Evolutionary conservation across 1,139 yeast genomes (phyloP).

Genomic region (Pichia sp.): DNA sequence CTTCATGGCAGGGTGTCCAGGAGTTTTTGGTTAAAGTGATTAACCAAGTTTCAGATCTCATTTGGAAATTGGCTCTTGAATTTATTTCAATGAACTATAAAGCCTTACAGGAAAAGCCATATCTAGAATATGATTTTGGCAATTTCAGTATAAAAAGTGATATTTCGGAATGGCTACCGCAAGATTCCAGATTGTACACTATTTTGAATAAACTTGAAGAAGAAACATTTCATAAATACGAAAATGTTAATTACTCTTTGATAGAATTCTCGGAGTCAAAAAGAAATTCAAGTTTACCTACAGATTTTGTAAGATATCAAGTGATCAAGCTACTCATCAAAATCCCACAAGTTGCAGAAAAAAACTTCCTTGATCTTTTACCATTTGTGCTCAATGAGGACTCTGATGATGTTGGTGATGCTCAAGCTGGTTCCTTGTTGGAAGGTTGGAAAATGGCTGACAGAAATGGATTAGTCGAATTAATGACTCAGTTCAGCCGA

Average conservation of each 20-base stretch:
- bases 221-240: slow-evolving; percentile 29
- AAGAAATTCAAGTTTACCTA: slow-evolving; percentile 36
- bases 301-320: slow-evolving; percentile 43
- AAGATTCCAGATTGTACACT: slow-evolving; percentile 36
- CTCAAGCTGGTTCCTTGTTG: slow-evolving; percentile 19
- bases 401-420: slow-evolving; percentile 24
- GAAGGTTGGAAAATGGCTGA: slow-evolving; percentile 58
- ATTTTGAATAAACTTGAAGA: slow-evolving; percentile 29
- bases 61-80: slow-evolving; percentile 54
- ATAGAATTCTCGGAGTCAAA: slow-evolving; percentile 34
- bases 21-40: slow-evolving; percentile 53
- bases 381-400: slow-evolving; percentile 48
- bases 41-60: slow-evolving; percentile 39
- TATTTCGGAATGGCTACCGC: slow-evolving; percentile 26
- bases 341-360: slow-evolving; percentile 66
- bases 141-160: slow-evolving; percentile 14
- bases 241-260: slow-evolving; percentile 35
- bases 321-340: slow-evolving; percentile 47
- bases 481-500: slow-evolving; percentile 63
- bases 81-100: slow-evolving; percentile 39
- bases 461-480: slow-evolving; percentile 51
- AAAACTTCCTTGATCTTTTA: slow-evolving; percentile 49
- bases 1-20: slow-evolving; percentile 74
- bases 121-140: slow-evolving; percentile 20
- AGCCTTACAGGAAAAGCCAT: slow-evolving; percentile 18